These are phyloP conservation scores for Stenogyne calaminthoides DNA, from an alignment of 305 asterid species.

Conservation along the genomic window DNA sequence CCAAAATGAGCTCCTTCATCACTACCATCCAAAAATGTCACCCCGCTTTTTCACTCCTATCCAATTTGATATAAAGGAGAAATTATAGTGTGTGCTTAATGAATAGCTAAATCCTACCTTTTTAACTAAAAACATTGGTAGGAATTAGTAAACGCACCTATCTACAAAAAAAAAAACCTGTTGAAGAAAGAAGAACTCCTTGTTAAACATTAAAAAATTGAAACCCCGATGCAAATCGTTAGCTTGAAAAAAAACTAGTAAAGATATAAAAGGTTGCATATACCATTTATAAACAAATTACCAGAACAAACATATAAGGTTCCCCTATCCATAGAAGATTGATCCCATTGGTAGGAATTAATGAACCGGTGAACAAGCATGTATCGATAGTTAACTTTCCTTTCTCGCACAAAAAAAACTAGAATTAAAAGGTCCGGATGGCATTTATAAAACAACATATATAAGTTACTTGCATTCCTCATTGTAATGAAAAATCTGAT, in stretches of 20 bases:
- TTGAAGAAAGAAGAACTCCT: constrained; percentile 77
- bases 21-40: constrained; percentile 82
- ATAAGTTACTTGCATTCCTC: background rate
- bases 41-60: constrained; percentile 45
- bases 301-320: constrained; percentile 83
- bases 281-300: constrained; percentile 30
- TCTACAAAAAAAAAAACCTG: constrained; percentile 63
- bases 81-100: background rate
- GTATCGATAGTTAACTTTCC: background rate
- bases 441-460: background rate
- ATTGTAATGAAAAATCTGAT: background rate
- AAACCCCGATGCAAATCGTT: constrained; percentile 20
- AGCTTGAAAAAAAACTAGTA: constrained; percentile 8
- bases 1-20: constrained; percentile 85
- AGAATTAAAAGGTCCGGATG: background rate
- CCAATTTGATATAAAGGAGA: background rate
- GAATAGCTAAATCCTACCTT: background rate
- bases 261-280: background rate
- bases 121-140: background rate
- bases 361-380: constrained; percentile 87
- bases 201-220: constrained; percentile 68
- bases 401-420: background rate
- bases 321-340: constrained; percentile 90
- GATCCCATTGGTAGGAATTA: constrained; percentile 79
- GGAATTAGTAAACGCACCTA: constrained; percentile 51